Evolutionary conservation across 805 yeast genomes (phyloP).

Genomic region (Cyberlindnera mycetangii): DNA sequence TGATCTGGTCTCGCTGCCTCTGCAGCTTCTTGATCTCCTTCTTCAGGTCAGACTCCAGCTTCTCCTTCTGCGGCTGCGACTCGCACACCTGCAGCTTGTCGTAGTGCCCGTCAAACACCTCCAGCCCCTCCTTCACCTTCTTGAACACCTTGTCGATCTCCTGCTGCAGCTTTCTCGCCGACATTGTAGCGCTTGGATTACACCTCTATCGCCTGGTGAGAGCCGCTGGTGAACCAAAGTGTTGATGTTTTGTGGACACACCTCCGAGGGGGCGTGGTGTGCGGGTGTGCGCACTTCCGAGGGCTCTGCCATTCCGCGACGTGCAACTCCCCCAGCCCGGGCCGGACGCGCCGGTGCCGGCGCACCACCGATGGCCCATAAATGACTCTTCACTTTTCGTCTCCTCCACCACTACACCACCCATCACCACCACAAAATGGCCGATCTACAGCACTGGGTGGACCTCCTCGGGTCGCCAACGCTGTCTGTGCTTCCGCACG

Average conservation of each 20-base stretch:
- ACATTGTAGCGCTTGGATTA: constrained; percentile 33
- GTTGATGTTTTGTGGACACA: no score
- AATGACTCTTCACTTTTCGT: not conserved
- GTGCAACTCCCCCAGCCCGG: no score
- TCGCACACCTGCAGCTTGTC: constrained; percentile 82
- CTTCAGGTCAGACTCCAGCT: constrained; percentile 86
- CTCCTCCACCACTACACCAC: not conserved
- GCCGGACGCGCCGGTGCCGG: no score
- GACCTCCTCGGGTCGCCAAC: constrained; percentile 73
- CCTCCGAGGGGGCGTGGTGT: no score
- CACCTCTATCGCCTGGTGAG: no score
- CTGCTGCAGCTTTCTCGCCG: constrained; percentile 46
- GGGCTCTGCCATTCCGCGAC: no score
- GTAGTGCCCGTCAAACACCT: constrained; percentile 78
- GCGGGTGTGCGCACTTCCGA: no score
- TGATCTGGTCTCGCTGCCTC: constrained; percentile 90
- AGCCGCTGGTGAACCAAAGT: no score
- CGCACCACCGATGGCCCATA: no score
- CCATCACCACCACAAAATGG: constrained; percentile 5
- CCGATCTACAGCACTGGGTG: constrained; percentile 55
- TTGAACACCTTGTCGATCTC: constrained; percentile 93
- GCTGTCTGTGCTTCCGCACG: constrained; percentile 83
- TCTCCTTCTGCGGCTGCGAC: constrained; percentile 86
- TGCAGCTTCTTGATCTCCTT: constrained; percentile 94
- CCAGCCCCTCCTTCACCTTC: constrained; percentile 89